Percentiles rank a stretch among this genome's conserved stretches.
phyloP scores from a whole-genome alignment of 2,329 filamentous ascomycete species.

The Tolypocladium album region DNA sequence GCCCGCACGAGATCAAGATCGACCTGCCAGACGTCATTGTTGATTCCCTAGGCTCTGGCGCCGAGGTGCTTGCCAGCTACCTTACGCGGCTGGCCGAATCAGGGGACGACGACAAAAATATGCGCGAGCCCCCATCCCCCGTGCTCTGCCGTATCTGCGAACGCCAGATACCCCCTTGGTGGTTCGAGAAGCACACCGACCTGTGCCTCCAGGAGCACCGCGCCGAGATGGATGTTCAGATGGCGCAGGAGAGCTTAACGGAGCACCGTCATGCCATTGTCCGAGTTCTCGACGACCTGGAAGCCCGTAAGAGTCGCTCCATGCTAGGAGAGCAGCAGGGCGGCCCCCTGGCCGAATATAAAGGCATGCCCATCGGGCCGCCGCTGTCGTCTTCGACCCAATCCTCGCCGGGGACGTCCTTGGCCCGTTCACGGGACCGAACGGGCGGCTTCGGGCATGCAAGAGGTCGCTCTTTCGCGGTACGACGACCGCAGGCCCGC shows the following conservation, averaged over 20 bases:
- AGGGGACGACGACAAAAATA: conserved; percentile 62
- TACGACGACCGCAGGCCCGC: conserved; percentile 77
- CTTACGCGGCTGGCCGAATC: conserved; percentile 81
- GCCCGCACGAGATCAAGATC: conserved; percentile 87
- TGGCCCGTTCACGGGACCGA: conserved; percentile 60
- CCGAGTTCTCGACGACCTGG: conserved; percentile 84
- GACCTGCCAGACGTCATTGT: conserved; percentile 84
- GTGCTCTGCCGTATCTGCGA: conserved; percentile 96
- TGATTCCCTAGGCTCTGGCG: conserved; percentile 86
- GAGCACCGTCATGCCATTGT: conserved; percentile 94
- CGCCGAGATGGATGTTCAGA: conserved; percentile 95
- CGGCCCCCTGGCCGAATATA: conserved; percentile 65
- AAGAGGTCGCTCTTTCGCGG: conserved; percentile 78
- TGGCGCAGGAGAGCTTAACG: conserved; percentile 82
- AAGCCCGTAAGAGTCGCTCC: conserved; percentile 62
- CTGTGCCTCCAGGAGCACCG: conserved; percentile 91
- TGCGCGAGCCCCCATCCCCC: conserved; percentile 74
- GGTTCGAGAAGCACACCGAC: conserved; percentile 99
- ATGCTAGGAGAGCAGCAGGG: conserved; percentile 41
- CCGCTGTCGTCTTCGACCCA: conserved; percentile 59
- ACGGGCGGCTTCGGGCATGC: conserved; percentile 71
- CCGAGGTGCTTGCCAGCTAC: conserved; percentile 89
- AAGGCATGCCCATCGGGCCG: conserved; percentile 74
- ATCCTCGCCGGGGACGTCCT: conserved; percentile 61
- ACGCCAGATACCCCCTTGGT: conserved; percentile 94